Conservation (phyloP, 768 basidiomycete genomes). For the Psilocybe subaeruginosa region DNA sequence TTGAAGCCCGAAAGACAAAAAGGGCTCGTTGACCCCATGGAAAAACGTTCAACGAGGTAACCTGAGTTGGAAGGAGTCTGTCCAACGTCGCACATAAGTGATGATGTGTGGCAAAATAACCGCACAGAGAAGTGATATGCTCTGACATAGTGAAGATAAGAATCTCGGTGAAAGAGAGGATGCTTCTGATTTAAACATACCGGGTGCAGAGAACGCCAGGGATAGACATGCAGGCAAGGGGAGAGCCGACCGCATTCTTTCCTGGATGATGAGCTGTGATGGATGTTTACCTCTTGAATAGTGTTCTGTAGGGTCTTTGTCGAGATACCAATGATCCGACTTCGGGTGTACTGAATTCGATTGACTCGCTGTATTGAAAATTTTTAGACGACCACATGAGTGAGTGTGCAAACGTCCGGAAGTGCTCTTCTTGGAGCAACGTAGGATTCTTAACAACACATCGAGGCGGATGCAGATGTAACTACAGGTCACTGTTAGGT, state of each 20-base stretch:
- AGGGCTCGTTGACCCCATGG: neutral
- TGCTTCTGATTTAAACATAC: neutral
- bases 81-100: neutral
- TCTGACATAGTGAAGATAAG: neutral
- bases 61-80: constrained; percentile 1
- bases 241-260: neutral
- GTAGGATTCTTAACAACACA: neutral
- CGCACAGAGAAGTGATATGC: neutral
- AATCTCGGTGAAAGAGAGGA: constrained; percentile 2
- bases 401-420: neutral
- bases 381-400: neutral
- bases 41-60: neutral
- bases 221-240: neutral
- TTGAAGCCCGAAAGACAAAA: neutral
- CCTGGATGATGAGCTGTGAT: neutral
- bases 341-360: neutral
- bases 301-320: neutral
- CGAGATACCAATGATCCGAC: neutral
- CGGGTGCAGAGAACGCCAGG: neutral
- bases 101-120: neutral
- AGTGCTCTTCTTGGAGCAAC: neutral
- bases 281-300: neutral
- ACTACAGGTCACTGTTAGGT: neutral
- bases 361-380: neutral
- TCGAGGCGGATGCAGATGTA: neutral